phyloP scores from a whole-genome alignment of 331 rosid species.

The Rhamnella rubrinervis region DNA sequence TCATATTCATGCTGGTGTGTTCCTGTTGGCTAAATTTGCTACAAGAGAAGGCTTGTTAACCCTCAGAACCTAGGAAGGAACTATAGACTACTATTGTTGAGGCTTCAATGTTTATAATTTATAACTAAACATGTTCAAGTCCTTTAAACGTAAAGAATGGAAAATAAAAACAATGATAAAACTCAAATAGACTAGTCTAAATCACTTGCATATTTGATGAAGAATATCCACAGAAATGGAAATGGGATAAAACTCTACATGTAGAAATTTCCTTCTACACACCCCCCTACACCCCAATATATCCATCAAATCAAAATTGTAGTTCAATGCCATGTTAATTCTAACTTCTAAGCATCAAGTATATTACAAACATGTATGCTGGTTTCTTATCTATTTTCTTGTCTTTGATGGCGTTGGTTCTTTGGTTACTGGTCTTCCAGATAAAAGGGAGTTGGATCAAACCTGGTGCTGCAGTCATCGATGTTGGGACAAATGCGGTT shows the following conservation, averaged over 20 bases:
- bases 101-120: too few relatives aligned
- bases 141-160: too few relatives aligned
- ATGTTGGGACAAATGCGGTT: conserved; percentile 84
- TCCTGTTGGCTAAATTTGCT: conserved; percentile 8
- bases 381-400: background rate
- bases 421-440: conserved; percentile 30
- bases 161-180: too few relatives aligned
- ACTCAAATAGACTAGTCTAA: too few relatives aligned
- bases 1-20: background rate
- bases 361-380: background rate
- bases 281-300: background rate
- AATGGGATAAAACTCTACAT: background rate
- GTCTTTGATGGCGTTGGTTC: conserved; percentile 7
- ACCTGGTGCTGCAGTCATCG: conserved; percentile 93
- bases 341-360: too few relatives aligned
- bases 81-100: too few relatives aligned
- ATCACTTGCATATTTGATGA: too few relatives aligned
- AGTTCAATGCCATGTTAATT: background rate
- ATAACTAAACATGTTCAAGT: too few relatives aligned
- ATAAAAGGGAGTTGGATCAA: conserved; percentile 92
- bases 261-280: too few relatives aligned
- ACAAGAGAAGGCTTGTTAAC: too few relatives aligned
- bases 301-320: background rate
- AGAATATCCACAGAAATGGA: background rate
- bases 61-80: too few relatives aligned